These are phyloP conservation scores for Penicillium sp. DNA, from an alignment of 2,329 filamentous ascomycete genomes.

Conservation along the genomic window DNA sequence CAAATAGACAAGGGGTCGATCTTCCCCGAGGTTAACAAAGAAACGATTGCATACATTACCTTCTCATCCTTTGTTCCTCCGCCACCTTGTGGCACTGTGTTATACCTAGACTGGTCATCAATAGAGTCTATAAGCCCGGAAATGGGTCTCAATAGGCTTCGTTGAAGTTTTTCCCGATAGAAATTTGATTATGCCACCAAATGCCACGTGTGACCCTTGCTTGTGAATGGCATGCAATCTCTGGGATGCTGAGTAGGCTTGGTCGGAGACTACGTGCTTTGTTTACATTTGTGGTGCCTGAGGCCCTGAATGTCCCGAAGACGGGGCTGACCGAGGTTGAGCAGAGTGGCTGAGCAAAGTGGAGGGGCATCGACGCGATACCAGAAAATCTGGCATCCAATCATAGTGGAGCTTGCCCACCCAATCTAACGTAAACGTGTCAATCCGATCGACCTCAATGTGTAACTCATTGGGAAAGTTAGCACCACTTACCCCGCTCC, in stretches of 20 bases:
- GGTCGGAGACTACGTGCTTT: neutral
- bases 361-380: neutral
- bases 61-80: neutral
- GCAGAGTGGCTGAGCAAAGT: neutral
- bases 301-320: neutral
- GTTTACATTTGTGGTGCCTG: neutral
- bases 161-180: neutral
- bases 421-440: neutral
- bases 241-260: neutral
- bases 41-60: neutral
- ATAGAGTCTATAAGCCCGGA: neutral
- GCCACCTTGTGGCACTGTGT: neutral
- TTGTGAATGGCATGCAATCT: neutral
- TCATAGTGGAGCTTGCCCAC: neutral
- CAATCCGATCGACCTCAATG: neutral
- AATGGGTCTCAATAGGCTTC: neutral
- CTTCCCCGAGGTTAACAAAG: neutral
- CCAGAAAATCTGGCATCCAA: neutral
- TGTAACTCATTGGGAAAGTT: neutral
- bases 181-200: neutral
- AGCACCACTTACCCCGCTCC: neutral
- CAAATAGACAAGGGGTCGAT: neutral
- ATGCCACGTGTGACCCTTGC: neutral
- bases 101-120: neutral
- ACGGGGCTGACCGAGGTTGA: neutral